Evolutionary conservation across 768 basidiomycete genomes (phyloP).

Genomic region (Heimioporus sp.): DNA sequence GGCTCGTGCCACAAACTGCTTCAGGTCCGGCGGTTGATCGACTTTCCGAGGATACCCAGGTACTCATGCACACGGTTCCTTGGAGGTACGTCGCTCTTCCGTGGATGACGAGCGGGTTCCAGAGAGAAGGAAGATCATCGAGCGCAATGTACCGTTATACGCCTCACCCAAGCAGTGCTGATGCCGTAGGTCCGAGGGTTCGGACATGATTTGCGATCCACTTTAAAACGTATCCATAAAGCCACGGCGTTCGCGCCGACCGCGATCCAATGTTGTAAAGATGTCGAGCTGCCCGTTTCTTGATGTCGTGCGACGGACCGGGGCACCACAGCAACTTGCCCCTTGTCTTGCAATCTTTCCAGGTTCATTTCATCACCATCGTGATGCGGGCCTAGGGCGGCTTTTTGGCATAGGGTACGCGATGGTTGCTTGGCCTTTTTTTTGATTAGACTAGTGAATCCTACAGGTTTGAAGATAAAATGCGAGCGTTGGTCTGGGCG

Average conservation of each 20-base stretch:
- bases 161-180: neutral
- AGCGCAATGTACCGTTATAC: neutral
- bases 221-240: neutral
- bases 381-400: neutral
- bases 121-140: neutral
- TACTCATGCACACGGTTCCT: neutral
- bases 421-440: too few species aligned
- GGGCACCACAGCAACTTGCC: neutral
- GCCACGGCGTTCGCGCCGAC: neutral
- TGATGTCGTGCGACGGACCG: neutral
- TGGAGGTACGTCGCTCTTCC: neutral
- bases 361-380: neutral
- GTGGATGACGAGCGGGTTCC: neutral
- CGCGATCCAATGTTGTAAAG: neutral
- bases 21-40: neutral
- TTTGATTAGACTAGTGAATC: neutral
- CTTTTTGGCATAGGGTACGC: neutral
- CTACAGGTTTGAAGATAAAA: neutral
- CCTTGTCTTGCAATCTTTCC: neutral
- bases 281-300: neutral
- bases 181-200: neutral
- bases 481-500: neutral
- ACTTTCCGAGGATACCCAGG: neutral
- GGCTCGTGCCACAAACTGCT: neutral
- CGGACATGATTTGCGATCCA: neutral